Evolutionary conservation across 495 filamentous ascomycete species (phyloP), one percentile per base, ranked within the genome.

Genomic region (Penicillium mononematosum): DNA sequence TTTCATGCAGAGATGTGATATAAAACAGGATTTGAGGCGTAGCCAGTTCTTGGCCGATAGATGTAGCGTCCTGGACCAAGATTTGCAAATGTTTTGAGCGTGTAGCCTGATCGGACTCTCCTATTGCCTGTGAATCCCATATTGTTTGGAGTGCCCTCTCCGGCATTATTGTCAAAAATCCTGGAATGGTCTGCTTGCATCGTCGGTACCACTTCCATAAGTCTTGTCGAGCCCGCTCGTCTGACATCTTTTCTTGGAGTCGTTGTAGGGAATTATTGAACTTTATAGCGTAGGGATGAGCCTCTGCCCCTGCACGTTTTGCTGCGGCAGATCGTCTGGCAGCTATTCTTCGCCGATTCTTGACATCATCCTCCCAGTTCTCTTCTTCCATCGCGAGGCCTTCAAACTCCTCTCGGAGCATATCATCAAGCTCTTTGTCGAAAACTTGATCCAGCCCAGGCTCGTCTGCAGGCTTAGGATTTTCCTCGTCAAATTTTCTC

Each of bases 1-100:
- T 78, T 29, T 83, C 68, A 50, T 88, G 85, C 32, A 86, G 70
- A 53, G 85, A 81, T 55, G 87, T 83, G 41, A 91, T 83, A 46
- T 84, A 85, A 8, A 85, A 72, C 20, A 90, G 73, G 45, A 82
- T 80, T 59, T 90, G 84, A 11, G 80, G 71, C 2, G 75, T 76
- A 1, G 74, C 63, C 49, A 91, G 73, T 10, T 71, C 51, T 50
- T 77, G 73, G 10, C 81, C 83, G 38, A 79, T 73, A 11, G 81
- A 73, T 25, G 73, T 66, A 68, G 88, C 84, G 60, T 91, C 89
- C 64, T 83, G 76, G 6, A 80, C 73, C 14, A 92, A 71, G 11
- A 71, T 63, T 53, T 84, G 81, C 17, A 89, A 62, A 70, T 85
- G 85, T 12, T 74, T 69, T 69, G 85, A 80, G 38, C 83, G 83